Evolutionary conservation across 2,329 filamentous ascomycete genomes (phyloP), one percentile per base, ranked within the genome.

Genomic region (Monosporascus ibericus): DNA sequence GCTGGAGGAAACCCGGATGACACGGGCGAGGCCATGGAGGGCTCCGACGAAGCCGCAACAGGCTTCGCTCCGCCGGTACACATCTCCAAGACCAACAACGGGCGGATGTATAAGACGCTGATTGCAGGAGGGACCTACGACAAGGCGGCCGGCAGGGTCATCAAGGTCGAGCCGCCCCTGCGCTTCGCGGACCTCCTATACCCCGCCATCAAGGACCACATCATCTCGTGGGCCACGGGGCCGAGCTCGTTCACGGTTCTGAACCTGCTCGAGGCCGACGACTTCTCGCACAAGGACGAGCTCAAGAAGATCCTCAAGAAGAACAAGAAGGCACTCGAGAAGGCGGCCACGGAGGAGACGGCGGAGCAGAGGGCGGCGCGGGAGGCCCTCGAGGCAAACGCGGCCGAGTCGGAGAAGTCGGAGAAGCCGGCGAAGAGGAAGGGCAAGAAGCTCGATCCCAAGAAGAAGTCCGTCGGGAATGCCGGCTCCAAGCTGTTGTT

Each of bases 81-180:
- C 65, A 76, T 87, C 51, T 80, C 84, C 25, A 75, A 80, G 62
- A 78, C 80, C 38, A 66, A 78, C 60, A 87, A 84, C 40, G 90
- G 89, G 17, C 86, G 90, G 54, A 87, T 96, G 85, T 80, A 97
- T 63, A 96, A 96, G 75, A 87, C 87, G 0, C 80, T 99, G 7
- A 91, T 96, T 24, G 86, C 90, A 51, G 94, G 94, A 42, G 94
- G 95, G 25, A 85, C 84, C 53, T 99, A 88, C 66, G 90, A 97
- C 70, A 82, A 83, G 55, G 78, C 78, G 44, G 78, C 82, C 2
- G 90, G 90, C 70, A 83, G 78, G 52, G 72, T 94, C 44, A 80
- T 87, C 63, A 81, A 84, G 22, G 79, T 87, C 2, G 84, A 91
- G 48, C 90, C 91, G 17, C 80, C 88, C 7, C 77, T 97, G 52